Conservation (phyloP, 306 rosid species). For the Hylodesmum podocarpum region DNA sequence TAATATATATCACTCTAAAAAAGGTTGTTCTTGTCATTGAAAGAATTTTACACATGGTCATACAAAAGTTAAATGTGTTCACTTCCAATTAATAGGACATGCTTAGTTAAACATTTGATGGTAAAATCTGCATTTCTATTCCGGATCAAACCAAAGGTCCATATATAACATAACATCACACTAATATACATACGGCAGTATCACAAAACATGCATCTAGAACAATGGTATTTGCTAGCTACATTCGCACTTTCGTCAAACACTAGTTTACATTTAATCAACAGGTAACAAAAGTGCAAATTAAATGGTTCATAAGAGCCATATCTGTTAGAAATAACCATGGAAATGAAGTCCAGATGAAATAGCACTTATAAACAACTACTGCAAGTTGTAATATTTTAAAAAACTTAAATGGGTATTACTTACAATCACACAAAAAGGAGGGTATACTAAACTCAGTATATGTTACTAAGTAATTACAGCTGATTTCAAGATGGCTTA, state of each 20-base stretch:
- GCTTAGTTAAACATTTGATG: neutral
- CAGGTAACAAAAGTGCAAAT: neutral
- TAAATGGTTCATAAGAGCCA: neutral
- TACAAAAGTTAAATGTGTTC: neutral
- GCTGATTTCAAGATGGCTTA: slow-evolving; percentile 18
- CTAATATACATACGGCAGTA: neutral
- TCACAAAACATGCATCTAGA: neutral
- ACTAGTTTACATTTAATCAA: neutral
- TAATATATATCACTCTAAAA: neutral
- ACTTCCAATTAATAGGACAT: neutral
- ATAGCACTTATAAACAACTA: neutral
- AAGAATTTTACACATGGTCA: neutral
- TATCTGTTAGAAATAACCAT: neutral
- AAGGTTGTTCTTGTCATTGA: neutral
- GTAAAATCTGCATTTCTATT: neutral
- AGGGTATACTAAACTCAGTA: slow-evolving; percentile 2
- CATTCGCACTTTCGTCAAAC: neutral
- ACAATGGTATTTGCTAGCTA: neutral
- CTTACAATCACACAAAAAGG: slow-evolving; percentile 26
- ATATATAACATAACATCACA: neutral
- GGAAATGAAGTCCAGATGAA: slow-evolving; percentile 6
- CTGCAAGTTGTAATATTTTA: neutral
- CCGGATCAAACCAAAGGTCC: neutral
- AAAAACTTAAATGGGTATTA: neutral
- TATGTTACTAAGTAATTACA: slow-evolving; percentile 6